These are phyloP conservation scores for Aspergillus proliferans DNA, from an alignment of 2,329 filamentous ascomycete species.

Conservation along the genomic window DNA sequence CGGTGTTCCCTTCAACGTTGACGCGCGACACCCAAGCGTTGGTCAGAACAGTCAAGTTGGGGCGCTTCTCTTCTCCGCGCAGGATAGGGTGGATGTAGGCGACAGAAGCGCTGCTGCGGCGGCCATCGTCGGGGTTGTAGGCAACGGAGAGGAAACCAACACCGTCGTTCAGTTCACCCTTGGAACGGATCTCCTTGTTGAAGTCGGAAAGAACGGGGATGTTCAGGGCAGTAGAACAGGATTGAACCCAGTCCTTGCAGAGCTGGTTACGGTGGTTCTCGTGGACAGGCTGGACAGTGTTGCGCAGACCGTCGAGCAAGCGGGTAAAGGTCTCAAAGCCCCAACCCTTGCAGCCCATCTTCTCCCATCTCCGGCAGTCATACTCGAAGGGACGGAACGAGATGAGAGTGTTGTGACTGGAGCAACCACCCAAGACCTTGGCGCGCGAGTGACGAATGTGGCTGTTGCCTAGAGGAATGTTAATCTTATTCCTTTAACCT, in stretches of 20 bases:
- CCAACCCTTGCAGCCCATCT: conserved; percentile 77
- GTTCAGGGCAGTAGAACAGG: conserved; percentile 70
- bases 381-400: conserved; percentile 88
- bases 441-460: conserved; percentile 87
- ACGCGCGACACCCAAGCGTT: conserved; percentile 82
- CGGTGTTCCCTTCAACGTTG: conserved; percentile 63
- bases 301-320: conserved; percentile 74
- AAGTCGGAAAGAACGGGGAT: conserved; percentile 81
- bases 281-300: conserved; percentile 86
- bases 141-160: conserved; percentile 88
- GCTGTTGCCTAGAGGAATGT: conserved; percentile 62
- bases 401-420: conserved; percentile 89
- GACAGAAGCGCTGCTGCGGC: conserved; percentile 77
- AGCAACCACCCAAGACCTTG: conserved; percentile 88
- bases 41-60: conserved; percentile 80
- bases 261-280: conserved; percentile 80
- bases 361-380: conserved; percentile 78
- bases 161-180: conserved; percentile 65
- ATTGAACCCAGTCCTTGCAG: conserved; percentile 81
- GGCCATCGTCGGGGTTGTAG: conserved; percentile 84
- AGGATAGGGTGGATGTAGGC: conserved; percentile 92
- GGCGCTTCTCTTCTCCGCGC: conserved; percentile 70
- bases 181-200: conserved; percentile 72
- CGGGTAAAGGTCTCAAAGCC: conserved; percentile 78
- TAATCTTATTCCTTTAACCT: not conserved